phyloP scores from a whole-genome alignment of 1,139 yeast species.

The Candida sanyaensis region DNA sequence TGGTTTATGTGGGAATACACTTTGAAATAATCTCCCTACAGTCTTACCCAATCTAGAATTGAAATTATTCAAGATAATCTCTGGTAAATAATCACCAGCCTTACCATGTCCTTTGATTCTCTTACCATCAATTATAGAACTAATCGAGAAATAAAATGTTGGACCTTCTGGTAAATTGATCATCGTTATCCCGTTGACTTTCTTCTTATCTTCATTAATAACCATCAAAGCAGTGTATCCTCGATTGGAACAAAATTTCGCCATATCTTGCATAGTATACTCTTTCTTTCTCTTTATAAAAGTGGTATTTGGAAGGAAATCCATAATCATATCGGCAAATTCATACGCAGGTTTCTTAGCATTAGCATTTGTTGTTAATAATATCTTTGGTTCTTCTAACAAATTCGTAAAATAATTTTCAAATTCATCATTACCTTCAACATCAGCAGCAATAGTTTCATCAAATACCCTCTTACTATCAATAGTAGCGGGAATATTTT shows the following conservation, averaged over 20 bases:
- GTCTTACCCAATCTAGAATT: constrained; percentile 90
- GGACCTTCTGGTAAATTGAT: constrained; percentile 96
- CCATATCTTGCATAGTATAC: constrained; percentile 82
- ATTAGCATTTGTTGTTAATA: constrained; percentile 83
- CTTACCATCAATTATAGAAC: constrained; percentile 78
- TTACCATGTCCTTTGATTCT: constrained; percentile 85
- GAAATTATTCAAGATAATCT: constrained; percentile 86
- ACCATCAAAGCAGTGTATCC: constrained; percentile 86
- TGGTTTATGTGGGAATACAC: constrained; percentile 89
- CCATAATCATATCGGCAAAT: constrained; percentile 85
- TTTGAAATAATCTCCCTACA: constrained; percentile 87
- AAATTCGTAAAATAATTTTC: constrained; percentile 59
- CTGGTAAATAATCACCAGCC: constrained; percentile 90
- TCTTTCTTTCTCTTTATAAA: constrained; percentile 87
- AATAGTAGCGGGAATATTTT: constrained; percentile 83
- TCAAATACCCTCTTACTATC: constrained; percentile 88
- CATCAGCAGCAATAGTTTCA: constrained; percentile 74
- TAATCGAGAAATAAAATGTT: constrained; percentile 82
- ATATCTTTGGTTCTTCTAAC: constrained; percentile 71
- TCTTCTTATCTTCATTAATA: constrained; percentile 90
- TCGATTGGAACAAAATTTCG: constrained; percentile 75
- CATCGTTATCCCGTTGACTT: constrained; percentile 87
- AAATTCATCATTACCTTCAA: constrained; percentile 86
- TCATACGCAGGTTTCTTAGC: constrained; percentile 89
- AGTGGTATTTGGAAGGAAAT: constrained; percentile 80